Percentiles rank a stretch among this genome's conserved stretches.
These are phyloP conservation scores for Kwoniella sp. DNA, from an alignment of 768 basidiomycete species.

Conservation along the genomic window DNA sequence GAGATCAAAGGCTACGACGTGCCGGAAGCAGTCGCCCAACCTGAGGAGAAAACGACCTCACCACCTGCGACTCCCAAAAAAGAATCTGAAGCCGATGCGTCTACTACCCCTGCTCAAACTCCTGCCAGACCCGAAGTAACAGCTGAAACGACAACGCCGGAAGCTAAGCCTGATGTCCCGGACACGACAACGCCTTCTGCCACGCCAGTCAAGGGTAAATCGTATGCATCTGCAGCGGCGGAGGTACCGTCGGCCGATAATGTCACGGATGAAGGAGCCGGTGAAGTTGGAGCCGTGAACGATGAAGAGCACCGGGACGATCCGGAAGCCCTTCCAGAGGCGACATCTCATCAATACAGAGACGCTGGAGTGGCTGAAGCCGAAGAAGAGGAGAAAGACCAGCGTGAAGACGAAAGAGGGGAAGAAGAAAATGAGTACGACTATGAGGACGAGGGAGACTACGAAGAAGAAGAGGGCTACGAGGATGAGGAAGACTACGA, in stretches of 20 bases:
- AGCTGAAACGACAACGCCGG: background rate
- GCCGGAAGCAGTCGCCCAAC: background rate
- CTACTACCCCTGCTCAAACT: background rate
- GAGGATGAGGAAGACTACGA: conserved; percentile 24
- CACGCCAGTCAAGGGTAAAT: conserved; percentile 4
- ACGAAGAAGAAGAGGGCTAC: conserved; percentile 23
- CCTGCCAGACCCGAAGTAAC: background rate
- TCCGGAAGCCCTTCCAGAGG: background rate
- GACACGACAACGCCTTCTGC: background rate
- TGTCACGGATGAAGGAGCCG: background rate
- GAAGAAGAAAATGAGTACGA: conserved; percentile 30
- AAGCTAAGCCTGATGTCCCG: background rate
- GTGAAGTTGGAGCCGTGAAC: conserved; percentile 7
- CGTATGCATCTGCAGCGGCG: background rate
- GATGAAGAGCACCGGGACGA: conserved; percentile 23
- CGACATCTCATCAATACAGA: background rate
- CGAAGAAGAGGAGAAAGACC: conserved; percentile 15
- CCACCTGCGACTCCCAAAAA: background rate
- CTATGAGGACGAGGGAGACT: conserved; percentile 24
- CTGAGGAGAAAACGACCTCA: conserved; percentile 9
- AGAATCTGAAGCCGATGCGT: background rate
- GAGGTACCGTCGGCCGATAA: background rate
- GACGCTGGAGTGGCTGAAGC: conserved; percentile 19
- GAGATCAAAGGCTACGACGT: conserved; percentile 19
- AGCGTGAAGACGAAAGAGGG: conserved; percentile 22